Evolutionary conservation across 345 rosid species (phyloP), one percentile per base, ranked within the genome.

Genomic region (Hibiscus tridactylites): DNA sequence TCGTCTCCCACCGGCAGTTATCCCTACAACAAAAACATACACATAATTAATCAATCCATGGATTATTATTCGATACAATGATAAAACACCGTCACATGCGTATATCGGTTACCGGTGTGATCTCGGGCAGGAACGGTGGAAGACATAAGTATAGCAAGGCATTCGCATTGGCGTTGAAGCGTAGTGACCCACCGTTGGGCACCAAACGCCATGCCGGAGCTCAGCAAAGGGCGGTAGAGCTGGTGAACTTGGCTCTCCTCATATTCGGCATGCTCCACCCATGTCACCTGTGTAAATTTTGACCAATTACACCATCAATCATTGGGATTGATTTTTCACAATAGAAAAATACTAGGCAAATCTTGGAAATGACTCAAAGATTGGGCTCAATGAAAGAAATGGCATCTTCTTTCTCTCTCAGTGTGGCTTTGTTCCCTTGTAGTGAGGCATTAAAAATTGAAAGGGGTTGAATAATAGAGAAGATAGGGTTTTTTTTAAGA

Each of bases 221-320:
- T 79, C 12, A 96, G 61, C 42, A 91, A 65, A 0, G 90, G 90
- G 1, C 89, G 85, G 78, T 85, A 96, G 9, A 89, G 89, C 10
- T 86, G 94, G 74, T 92, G 97, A 21, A 84, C 80, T 61, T 73
- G 88, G 65, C 79, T 85, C 72, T 89, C 97, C 0, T 92, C 99
- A 52, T 91, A 96, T 56, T 96, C 98, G 12, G 91, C 88, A 76
- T 91, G 95, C 73, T 96, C 99, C n/a, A 92, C 90, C 99, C 99
- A 96, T 6, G 95, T 92, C 53, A 96, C 98, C 99, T 96, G 77
- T 78, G 12, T 24, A 35, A 10, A 35, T 19, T 57, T 56, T 70
- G 29, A 15, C 53, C 19, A 70, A 11, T 15, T 11, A 1, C 11
- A 3, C 28, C 1, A 33, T 26, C 35, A 70, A 19, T 70, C 53